Evolutionary conservation across 768 basidiomycete species (phyloP).

Genomic region (Pholiota conissans): DNA sequence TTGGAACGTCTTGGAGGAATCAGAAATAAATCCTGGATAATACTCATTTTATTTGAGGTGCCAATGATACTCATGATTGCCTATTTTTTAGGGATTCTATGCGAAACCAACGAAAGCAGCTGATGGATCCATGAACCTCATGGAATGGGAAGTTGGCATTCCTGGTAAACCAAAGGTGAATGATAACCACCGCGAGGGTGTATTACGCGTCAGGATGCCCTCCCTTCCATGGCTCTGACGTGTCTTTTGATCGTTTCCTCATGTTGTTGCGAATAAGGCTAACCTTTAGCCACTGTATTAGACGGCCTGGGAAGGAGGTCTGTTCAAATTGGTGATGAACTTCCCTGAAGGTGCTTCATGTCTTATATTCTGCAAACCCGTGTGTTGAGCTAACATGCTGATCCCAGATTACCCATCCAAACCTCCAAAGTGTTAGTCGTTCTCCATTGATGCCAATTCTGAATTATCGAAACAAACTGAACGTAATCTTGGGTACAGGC

Average conservation of each 20-base stretch:
- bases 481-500: constrained; percentile 46
- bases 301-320: constrained; percentile 98
- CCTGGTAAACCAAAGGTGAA: constrained; percentile 88
- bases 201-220: constrained; percentile 13
- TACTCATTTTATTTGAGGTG: not conserved
- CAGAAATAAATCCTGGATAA: not conserved
- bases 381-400: not conserved
- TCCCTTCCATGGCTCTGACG: constrained; percentile 10
- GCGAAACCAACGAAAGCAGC: constrained; percentile 88
- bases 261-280: not conserved
- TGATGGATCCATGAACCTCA: constrained; percentile 94
- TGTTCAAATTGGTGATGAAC: constrained; percentile 90
- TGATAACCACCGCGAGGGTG: constrained; percentile 19
- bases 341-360: constrained; percentile 90
- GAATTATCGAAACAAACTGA: not conserved
- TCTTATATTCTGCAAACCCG: not conserved
- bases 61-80: not conserved
- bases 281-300: constrained; percentile 29
- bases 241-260: not conserved
- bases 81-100: constrained; percentile 80
- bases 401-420: constrained; percentile 88
- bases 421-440: constrained; percentile 81
- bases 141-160: constrained; percentile 99
- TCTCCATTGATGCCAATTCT: not conserved
- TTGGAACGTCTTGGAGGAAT: not conserved